Evolutionary conservation across 2,329 filamentous ascomycete genomes (phyloP), one percentile per base, ranked within the genome.

Genomic region (Ophiobolus disseminans): DNA sequence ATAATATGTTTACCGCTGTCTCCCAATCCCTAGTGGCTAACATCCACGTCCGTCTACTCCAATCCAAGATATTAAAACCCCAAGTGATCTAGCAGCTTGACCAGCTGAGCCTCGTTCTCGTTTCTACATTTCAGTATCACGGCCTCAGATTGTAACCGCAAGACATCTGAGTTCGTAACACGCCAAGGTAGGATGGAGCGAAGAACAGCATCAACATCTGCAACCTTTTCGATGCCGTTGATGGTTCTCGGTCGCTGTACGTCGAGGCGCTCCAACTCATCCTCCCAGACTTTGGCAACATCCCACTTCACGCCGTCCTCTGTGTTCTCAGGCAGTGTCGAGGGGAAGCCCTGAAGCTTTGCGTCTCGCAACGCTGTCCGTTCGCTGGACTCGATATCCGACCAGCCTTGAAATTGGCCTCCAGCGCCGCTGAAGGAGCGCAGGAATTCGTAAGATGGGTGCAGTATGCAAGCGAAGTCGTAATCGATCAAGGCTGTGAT

Each of bases 401-500:
- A 60, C 58, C 54, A 61, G 20, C 64, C 64, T 53, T 40, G 44
- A 45, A 64, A 55, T 38, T 58, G 57, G 37, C 57, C 62, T 38
- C 60, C 57, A 45, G 52, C 50, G 23, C 50, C 52, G 43, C 40
- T 46, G 34, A 65, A 63, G 23, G 64, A 66, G 31, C 57, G 55
- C 4, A 66, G 48, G 30, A 59, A 62, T 46, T 67, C 62, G 45
- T 64, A 57, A 45, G 56, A 50, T 26, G 55, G 53, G 41, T 62
- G 55, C 17, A 55, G 48, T 41, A 66, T 59, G 45, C 50, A 56
- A 13, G 60, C 40, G 23, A 64, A 67, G 45, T 66, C 61, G 45
- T 60, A 67, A 50, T 67, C 63, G 28, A 67, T 45, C 26, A 70
- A 55, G 13, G 57, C 68, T 20, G 62, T 73, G 34, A 70, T 63